Evolutionary conservation across 805 yeast species (phyloP).

Genomic region (Candida ulmi): DNA sequence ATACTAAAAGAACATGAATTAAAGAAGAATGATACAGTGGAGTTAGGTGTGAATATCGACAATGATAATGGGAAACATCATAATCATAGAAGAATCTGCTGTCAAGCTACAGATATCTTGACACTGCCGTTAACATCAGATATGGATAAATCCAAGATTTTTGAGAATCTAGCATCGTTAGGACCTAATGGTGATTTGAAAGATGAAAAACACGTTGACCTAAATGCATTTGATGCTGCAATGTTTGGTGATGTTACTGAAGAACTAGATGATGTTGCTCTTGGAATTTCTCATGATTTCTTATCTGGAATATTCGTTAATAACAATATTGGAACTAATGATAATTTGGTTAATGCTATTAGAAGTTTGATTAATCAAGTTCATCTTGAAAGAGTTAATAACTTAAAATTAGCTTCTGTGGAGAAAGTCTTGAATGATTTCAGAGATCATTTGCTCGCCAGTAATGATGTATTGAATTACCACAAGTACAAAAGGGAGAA

Average conservation of each 20-base stretch:
- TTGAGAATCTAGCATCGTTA: constrained; percentile 7
- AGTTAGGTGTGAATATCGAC: constrained; percentile 87
- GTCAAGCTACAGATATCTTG: constrained; percentile 69
- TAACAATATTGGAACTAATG: constrained; percentile 52
- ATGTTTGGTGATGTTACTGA: constrained; percentile 53
- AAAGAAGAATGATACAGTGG: constrained; percentile 79
- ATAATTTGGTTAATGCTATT: constrained; percentile 50
- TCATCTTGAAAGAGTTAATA: constrained; percentile 54
- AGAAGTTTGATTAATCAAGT: constrained; percentile 49
- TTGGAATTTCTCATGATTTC: constrained; percentile 42
- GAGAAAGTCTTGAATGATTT: constrained; percentile 51
- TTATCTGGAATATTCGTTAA: constrained; percentile 54
- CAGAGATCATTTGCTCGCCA: constrained; percentile 17
- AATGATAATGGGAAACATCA: constrained; percentile 37
- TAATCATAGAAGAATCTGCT: constrained; percentile 82
- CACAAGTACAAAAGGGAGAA: neutral
- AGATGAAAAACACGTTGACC: constrained; percentile 17
- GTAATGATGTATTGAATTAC: constrained; percentile 1
- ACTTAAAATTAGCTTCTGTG: constrained; percentile 46
- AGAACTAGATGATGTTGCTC: constrained; percentile 43
- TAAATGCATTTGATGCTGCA: constrained; percentile 47
- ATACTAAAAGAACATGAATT: constrained; percentile 56
- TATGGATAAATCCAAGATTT: constrained; percentile 11
- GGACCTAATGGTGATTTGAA: constrained; percentile 8
- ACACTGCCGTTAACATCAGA: constrained; percentile 35